Conservation (phyloP, 225 moss, liverwort and hornwort species). For the Straminergon stramineum region DNA sequence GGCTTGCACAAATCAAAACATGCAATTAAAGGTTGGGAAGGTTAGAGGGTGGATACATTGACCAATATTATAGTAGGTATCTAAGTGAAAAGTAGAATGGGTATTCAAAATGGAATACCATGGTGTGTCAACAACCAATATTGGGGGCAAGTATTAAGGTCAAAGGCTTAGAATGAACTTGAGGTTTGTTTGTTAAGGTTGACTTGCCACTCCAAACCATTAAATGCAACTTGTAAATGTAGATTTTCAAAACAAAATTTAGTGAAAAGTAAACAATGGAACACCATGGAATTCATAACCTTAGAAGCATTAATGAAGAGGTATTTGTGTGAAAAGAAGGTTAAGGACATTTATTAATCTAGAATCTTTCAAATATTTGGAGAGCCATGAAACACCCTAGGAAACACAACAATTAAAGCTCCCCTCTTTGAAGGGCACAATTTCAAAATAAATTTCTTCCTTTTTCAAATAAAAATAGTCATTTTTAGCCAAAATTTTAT, state of each 20-base stretch:
- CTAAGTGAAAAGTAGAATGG: background rate
- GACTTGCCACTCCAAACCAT: rapidly evolving
- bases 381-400: background rate
- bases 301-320: background rate
- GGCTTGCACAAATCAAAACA: too few relatives aligned
- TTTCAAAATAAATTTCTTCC: background rate
- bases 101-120: background rate
- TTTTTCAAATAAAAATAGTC: background rate
- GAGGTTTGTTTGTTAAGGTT: rapidly evolving
- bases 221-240: rapidly evolving
- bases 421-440: rapidly evolving
- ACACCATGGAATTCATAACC: background rate
- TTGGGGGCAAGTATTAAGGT: rapidly evolving
- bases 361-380: background rate
- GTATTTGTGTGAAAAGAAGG: too few relatives aligned
- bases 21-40: background rate
- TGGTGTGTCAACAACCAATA: background rate
- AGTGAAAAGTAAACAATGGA: background rate
- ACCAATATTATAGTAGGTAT: rapidly evolving
- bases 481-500: rapidly evolving
- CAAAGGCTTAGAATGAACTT: background rate
- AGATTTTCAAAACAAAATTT: background rate
- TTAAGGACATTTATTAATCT: background rate
- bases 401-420: rapidly evolving
- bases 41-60: background rate